Conservation (phyloP, 2,329 filamentous ascomycete genomes). For the Pyricularia sp. region DNA sequence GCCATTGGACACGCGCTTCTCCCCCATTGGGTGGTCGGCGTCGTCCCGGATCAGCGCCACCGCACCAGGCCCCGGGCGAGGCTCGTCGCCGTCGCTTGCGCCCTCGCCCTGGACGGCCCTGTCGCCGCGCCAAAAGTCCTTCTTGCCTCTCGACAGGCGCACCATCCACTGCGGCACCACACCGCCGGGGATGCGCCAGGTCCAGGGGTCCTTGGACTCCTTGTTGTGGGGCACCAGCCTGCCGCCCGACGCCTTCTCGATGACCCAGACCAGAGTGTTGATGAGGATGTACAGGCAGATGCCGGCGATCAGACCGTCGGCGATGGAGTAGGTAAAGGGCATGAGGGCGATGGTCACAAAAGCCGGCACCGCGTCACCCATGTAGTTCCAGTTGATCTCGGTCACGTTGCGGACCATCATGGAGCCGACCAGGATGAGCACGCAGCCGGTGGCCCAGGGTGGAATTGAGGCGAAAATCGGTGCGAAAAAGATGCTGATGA, state of each 20-base stretch:
- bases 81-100: neutral
- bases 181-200: slow-evolving; percentile 65
- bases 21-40: neutral
- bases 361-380: slow-evolving; percentile 74
- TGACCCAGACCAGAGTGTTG: slow-evolving; percentile 60
- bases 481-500: slow-evolving; percentile 81
- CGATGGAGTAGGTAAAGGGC: slow-evolving; percentile 86
- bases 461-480: slow-evolving; percentile 87
- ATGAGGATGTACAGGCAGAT: slow-evolving; percentile 69
- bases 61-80: neutral
- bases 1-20: slow-evolving; percentile 3
- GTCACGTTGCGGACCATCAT: slow-evolving; percentile 74
- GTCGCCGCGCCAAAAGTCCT: slow-evolving; percentile 55
- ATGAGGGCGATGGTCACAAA: slow-evolving; percentile 73
- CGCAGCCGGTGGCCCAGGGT: slow-evolving; percentile 81
- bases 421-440: slow-evolving; percentile 78
- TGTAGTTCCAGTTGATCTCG: slow-evolving; percentile 84
- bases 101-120: neutral
- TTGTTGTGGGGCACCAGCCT: slow-evolving; percentile 67
- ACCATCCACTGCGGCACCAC: slow-evolving; percentile 66
- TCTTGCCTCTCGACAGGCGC: slow-evolving; percentile 56
- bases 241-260: slow-evolving; percentile 58
- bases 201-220: slow-evolving; percentile 71
- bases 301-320: slow-evolving; percentile 75
- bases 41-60: neutral